These are phyloP conservation scores for Fusarium longipes DNA, from an alignment of 2,329 filamentous ascomycete species.

Conservation along the genomic window DNA sequence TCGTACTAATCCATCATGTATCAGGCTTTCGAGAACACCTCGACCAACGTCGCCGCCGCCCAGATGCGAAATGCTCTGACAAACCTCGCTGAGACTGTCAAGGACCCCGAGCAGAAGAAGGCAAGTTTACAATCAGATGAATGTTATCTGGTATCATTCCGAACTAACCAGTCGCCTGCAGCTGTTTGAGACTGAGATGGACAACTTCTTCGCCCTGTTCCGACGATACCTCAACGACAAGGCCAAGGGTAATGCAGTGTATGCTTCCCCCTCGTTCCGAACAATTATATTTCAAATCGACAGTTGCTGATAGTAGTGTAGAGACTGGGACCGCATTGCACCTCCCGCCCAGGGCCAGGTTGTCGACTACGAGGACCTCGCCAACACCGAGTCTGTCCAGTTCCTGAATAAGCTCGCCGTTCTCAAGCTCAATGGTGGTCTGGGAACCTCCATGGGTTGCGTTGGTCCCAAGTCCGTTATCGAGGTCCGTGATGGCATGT, in stretches of 20 bases:
- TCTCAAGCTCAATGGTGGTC: conserved; percentile 98
- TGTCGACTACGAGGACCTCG: conserved; percentile 90
- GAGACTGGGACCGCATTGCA: conserved; percentile 96
- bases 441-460: conserved; percentile 99
- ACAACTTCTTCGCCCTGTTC: conserved; percentile 99
- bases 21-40: conserved; percentile 99
- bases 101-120: conserved; percentile 85
- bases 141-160: not conserved
- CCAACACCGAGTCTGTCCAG: conserved; percentile 88
- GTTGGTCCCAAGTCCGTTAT: conserved; percentile 99
- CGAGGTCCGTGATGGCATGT: conserved; percentile 99
- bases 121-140: conserved; percentile 60
- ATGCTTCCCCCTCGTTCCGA: conserved; percentile 51
- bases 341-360: conserved; percentile 94
- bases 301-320: conserved; percentile 53
- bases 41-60: conserved; percentile 95
- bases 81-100: conserved; percentile 88
- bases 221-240: conserved; percentile 98
- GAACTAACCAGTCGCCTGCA: conserved; percentile 49
- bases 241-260: conserved; percentile 94
- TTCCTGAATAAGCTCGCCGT: conserved; percentile 98
- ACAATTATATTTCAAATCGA: not conserved
- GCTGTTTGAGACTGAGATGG: conserved; percentile 99
- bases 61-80: conserved; percentile 99
- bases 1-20: conserved; percentile 43